Evolutionary conservation across 768 basidiomycete species (phyloP), one percentile per base, ranked within the genome.

Genomic region (Suillus hirtellus): DNA sequence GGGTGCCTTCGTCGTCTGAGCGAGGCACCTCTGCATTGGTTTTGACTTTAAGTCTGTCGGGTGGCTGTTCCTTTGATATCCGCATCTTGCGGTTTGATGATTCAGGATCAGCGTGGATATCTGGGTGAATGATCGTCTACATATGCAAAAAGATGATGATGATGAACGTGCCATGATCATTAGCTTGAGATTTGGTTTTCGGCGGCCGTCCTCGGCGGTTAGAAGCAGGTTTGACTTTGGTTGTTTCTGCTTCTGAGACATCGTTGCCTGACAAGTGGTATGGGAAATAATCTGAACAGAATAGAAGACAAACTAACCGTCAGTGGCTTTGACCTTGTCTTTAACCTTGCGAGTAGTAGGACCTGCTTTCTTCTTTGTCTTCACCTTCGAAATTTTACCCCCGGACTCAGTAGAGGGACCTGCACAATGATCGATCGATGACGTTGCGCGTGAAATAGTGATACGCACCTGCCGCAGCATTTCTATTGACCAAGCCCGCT

Each of bases 1-100:
- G 70, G 2, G 67, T 71, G 46, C 34, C 60, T 10, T 76, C 74
- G 38, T 74, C 74, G 47, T 74, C 73, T 74, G 37, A n/a, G 60
- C 59, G 64, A 21, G 24, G 21, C 17, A 38, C 19, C 37, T 59
- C 12, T 5, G 34, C 37, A 19, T 49, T 68, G 37, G 59, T 12
- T 43, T 68, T 73, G 5, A 49, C 2, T 60, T 46, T 63, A 8
- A 35, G 47, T 50, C n/a, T 44, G 42, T 21, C 60, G 10, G 55
- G 60, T 43, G 31, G 4, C 24, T 59, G 34, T 61, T 21, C 27
- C 40, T 42, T 58, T 17, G 40, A 17, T 5, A 11, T 35, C 38
- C 37, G 37, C 17, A 17, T 9, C 47, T 49, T 59, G 38, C 27
- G 37, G 38, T 64, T 54, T 19, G 52, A 53, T 65, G 52, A 35